Conservation (phyloP, 352 stramenopile genomes). For the Pythium biforme region DNA sequence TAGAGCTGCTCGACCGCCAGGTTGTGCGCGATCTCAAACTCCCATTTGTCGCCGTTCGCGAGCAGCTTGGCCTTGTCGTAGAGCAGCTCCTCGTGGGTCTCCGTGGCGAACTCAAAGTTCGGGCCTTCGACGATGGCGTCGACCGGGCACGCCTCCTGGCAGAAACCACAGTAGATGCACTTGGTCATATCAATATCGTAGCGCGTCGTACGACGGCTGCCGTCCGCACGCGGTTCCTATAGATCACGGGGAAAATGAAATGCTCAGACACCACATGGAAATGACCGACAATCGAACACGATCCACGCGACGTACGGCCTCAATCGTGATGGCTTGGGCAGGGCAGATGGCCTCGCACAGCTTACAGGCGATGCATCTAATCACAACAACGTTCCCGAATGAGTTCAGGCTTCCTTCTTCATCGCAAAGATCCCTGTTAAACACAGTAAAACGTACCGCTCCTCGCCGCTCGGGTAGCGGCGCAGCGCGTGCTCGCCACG, state of each 20-base stretch:
- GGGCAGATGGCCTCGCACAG: slow-evolving; percentile 99
- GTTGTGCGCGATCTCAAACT: slow-evolving; percentile 99
- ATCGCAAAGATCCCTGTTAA: neutral
- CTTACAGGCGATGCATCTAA: slow-evolving; percentile 99
- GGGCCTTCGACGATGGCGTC: slow-evolving; percentile 99
- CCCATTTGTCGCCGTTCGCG: slow-evolving; percentile 99
- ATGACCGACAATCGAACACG: neutral
- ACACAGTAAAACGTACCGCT: slow-evolving; percentile 73
- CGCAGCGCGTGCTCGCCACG: slow-evolving; percentile 98
- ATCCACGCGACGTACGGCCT: slow-evolving; percentile 62
- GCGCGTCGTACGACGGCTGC: slow-evolving; percentile 96
- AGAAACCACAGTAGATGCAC: slow-evolving; percentile 99
- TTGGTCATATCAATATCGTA: slow-evolving; percentile 99
- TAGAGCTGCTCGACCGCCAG: slow-evolving; percentile 98
- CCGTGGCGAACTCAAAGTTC: slow-evolving; percentile 99
- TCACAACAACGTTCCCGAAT: neutral
- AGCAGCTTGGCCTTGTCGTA: slow-evolving; percentile 99
- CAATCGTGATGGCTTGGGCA: slow-evolving; percentile 99
- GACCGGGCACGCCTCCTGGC: slow-evolving; percentile 95
- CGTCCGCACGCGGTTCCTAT: slow-evolving; percentile 95
- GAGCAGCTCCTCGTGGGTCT: slow-evolving; percentile 99
- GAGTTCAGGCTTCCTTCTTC: neutral
- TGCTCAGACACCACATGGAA: neutral
- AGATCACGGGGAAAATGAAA: neutral
- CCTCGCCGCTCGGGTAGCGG: slow-evolving; percentile 98